Evolutionary conservation across 2,329 filamentous ascomycete genomes (phyloP), one percentile per base, ranked within the genome.

Genomic region (Berkeleyomyces basicola): DNA sequence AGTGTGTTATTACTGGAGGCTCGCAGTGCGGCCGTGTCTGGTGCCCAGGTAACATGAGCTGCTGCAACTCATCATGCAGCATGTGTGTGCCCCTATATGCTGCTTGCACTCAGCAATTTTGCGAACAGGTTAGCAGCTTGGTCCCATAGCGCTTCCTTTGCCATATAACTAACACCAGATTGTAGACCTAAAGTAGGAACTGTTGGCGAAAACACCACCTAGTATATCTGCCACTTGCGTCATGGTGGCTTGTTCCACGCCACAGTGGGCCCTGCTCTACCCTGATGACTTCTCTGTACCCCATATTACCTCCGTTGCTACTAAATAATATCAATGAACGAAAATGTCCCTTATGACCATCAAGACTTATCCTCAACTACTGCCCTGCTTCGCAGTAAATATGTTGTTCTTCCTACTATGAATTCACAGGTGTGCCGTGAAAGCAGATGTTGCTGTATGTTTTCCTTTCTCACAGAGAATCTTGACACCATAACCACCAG

Each of bases 11-110:
- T 36, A 53, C 46, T 11, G 59, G 63, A 33, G 63, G 63, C 43
- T 58, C 63, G 14, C 59, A 64, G 46, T 64, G 63, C 47, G 63
- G 63, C 6, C 23, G 31, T 40, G 23, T 53, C 31, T 64, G 63
- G 63, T 64, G 63, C 51, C 63, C 63, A 3, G 59, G 59, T 31
- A 64, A 64, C 37, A 61, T 58, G 53, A 53, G 49, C 42, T 64
- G 63, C 63, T 64, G 63, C 53, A 59, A 59, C 42, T 11, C 59
- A 36, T 61, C 40, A 10, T 63, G 62, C 58, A 60, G 59, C 62
- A 47, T 58, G 47, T 63, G 62, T 39, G 36, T 63, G 31, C 59
- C 62, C 10, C 62, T 61, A n/a, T 7, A 37, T 44, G 16, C n/a
- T 4, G 14, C 44, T 37, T 59, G 57, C 43, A 59, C 57, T 14